A percentile compares a stretch with the other conserved stretches of the same genome.
These are phyloP conservation scores for Phytophthora pisi DNA, from an alignment of 352 stramenopile genomes.

Conservation along the genomic window DNA sequence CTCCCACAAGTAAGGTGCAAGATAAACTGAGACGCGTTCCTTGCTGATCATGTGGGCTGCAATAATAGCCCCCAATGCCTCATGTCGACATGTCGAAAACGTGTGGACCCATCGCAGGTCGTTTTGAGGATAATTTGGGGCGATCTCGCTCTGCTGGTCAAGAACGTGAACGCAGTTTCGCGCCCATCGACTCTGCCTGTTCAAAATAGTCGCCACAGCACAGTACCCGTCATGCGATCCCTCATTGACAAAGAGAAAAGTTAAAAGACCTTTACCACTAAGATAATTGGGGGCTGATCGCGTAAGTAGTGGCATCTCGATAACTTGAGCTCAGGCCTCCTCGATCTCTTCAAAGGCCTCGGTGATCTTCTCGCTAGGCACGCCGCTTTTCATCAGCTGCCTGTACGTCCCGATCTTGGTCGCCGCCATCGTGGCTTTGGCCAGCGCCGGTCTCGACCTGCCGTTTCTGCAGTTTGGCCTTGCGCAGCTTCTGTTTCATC, in stretches of 20 bases:
- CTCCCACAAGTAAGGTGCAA: not conserved
- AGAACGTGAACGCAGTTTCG: not conserved
- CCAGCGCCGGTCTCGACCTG: not conserved
- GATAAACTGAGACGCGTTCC: not conserved
- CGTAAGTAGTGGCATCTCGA: too few species aligned
- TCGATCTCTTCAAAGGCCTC: not conserved
- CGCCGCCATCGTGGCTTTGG: not conserved
- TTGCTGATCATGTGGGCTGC: not conserved
- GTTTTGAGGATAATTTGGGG: not conserved
- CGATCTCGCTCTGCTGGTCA: not conserved
- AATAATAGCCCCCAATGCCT: slow-evolving; percentile 1
- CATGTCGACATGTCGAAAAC: not conserved
- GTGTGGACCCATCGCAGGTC: not conserved
- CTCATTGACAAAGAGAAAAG: too few species aligned
- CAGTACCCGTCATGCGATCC: not conserved
- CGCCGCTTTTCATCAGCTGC: not conserved
- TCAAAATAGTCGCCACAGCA: too few species aligned
- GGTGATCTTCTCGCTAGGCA: not conserved
- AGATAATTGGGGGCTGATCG: too few species aligned
- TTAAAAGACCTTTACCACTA: too few species aligned
- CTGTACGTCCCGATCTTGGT: not conserved
- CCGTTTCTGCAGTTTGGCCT: not conserved
- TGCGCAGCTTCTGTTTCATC: not conserved
- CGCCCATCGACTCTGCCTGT: too few species aligned
- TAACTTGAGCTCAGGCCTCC: not conserved